These are phyloP conservation scores for Moniliella sp. DNA, from an alignment of 1,284 basidiomycete genomes.

Conservation along the genomic window DNA sequence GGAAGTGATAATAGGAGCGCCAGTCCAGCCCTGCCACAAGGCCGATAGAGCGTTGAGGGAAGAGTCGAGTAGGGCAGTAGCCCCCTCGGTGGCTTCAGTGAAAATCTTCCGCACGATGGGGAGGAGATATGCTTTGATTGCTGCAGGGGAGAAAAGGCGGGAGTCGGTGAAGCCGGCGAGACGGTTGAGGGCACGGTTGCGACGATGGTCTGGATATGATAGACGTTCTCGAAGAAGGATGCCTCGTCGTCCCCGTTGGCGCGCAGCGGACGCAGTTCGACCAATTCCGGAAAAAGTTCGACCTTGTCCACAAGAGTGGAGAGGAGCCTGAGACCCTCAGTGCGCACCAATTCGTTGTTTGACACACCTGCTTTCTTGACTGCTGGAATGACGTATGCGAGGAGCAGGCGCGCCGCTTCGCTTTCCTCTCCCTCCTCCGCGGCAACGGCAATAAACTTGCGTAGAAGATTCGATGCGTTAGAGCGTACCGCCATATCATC, in stretches of 20 bases:
- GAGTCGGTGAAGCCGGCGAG: slow-evolving; percentile 60
- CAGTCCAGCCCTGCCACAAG: slow-evolving; percentile 39
- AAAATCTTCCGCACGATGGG: slow-evolving; percentile 71
- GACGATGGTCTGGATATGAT: slow-evolving; percentile 83
- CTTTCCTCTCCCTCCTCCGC: slow-evolving; percentile 1
- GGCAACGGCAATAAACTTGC: slow-evolving; percentile 39
- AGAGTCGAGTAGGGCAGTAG: too few species aligned
- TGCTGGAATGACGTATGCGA: slow-evolving; percentile 52
- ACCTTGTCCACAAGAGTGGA: slow-evolving; percentile 47
- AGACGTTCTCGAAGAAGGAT: slow-evolving; percentile 86
- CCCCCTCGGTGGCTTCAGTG: slow-evolving; percentile 23
- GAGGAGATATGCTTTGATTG: slow-evolving; percentile 41
- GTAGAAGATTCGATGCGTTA: neutral
- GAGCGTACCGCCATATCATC: slow-evolving; percentile 69
- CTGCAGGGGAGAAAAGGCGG: slow-evolving; percentile 34
- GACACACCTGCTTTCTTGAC: slow-evolving; percentile 61
- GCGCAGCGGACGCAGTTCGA: slow-evolving; percentile 61
- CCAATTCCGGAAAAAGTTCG: slow-evolving; percentile 43
- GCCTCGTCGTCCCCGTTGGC: slow-evolving; percentile 79
- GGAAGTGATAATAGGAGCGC: slow-evolving; percentile 60
- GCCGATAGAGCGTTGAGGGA: too few species aligned
- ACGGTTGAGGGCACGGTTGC: slow-evolving; percentile 64
- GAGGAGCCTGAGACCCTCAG: slow-evolving; percentile 62
- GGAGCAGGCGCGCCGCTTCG: slow-evolving; percentile 38
- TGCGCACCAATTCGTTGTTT: slow-evolving; percentile 65